Percentiles rank a stretch among this genome's conserved stretches.
Conservation (phyloP, 2,329 filamentous ascomycete genomes). For the Apiospora phragmitis region DNA sequence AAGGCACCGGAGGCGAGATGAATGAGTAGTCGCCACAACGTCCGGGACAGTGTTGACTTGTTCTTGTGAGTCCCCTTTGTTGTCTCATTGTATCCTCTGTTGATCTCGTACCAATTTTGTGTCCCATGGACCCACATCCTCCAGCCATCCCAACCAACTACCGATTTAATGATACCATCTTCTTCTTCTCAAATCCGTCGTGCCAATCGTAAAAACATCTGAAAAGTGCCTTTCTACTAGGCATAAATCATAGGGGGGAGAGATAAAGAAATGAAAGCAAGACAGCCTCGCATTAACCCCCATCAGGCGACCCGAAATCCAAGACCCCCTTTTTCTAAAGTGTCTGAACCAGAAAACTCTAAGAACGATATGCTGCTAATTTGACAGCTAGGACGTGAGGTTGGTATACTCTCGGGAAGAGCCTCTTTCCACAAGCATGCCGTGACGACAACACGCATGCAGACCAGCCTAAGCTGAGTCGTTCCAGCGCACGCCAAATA, state of each 20-base stretch:
- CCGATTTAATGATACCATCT: not conserved
- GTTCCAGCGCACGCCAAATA: not conserved
- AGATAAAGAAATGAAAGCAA: conserved; percentile 1
- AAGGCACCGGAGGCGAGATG: not conserved
- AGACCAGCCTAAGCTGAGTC: not conserved
- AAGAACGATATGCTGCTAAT: not conserved
- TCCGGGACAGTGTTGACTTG: not conserved
- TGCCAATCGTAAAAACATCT: conserved; percentile 26
- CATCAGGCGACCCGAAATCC: not conserved
- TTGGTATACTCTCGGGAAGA: not conserved
- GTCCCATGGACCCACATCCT: not conserved
- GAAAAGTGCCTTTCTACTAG: conserved; percentile 20
- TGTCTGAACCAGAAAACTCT: conserved; percentile 9
- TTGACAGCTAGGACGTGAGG: not conserved
- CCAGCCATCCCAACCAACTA: not conserved
- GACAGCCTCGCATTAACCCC: conserved; percentile 3
- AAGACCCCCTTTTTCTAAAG: not conserved
- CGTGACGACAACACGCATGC: not conserved
- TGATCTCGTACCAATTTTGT: not conserved
- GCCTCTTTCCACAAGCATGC: not conserved
- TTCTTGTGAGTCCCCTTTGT: too few species aligned
- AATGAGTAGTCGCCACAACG: not conserved
- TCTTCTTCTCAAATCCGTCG: conserved; percentile 19
- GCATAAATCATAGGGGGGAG: conserved; percentile 15
- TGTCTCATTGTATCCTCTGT: not conserved